These are phyloP conservation scores for Penicillium corylophilum DNA, from an alignment of 2,329 filamentous ascomycete species.

Conservation along the genomic window DNA sequence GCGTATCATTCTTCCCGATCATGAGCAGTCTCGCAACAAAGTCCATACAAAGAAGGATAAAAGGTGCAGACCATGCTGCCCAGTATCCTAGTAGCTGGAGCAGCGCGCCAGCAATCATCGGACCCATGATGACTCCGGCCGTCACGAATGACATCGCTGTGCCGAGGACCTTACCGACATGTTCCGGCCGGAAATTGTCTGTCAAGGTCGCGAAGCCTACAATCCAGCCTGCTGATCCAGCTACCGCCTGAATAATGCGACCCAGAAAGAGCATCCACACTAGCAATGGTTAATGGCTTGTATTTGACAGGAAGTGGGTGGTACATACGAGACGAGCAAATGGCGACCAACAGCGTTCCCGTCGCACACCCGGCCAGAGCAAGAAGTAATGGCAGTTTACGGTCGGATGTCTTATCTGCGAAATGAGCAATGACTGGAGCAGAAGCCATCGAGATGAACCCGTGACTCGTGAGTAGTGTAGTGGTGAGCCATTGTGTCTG, in stretches of 20 bases:
- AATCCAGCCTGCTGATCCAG: slow-evolving; percentile 29
- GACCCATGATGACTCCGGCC: slow-evolving; percentile 25
- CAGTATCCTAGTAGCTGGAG: slow-evolving; percentile 29
- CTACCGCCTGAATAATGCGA: slow-evolving; percentile 25
- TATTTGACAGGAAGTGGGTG: background rate
- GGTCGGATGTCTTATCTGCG: slow-evolving; percentile 22
- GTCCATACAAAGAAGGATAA: slow-evolving; percentile 25
- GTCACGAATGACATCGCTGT: slow-evolving; percentile 19
- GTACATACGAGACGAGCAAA: slow-evolving; percentile 15
- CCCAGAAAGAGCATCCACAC: slow-evolving; percentile 25
- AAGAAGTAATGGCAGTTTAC: slow-evolving; percentile 21
- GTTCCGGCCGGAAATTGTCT: slow-evolving; percentile 22
- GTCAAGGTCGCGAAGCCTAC: slow-evolving; percentile 28
- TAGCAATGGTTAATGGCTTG: background rate
- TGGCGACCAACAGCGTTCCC: slow-evolving; percentile 22
- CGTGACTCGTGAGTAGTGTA: slow-evolving; percentile 24
- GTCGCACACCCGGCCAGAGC: slow-evolving; percentile 20
- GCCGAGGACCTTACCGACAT: slow-evolving; percentile 24
- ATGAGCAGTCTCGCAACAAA: slow-evolving; percentile 30
- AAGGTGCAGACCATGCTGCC: slow-evolving; percentile 24
- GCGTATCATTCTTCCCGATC: slow-evolving; percentile 3
- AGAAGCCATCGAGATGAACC: slow-evolving; percentile 19
- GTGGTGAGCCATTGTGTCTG: slow-evolving; percentile 25
- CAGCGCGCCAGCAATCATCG: slow-evolving; percentile 24
- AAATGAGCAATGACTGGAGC: slow-evolving; percentile 27